Evolutionary conservation across 139 green algal species (phyloP).

Genomic region (Picochlorum costavermella): DNA sequence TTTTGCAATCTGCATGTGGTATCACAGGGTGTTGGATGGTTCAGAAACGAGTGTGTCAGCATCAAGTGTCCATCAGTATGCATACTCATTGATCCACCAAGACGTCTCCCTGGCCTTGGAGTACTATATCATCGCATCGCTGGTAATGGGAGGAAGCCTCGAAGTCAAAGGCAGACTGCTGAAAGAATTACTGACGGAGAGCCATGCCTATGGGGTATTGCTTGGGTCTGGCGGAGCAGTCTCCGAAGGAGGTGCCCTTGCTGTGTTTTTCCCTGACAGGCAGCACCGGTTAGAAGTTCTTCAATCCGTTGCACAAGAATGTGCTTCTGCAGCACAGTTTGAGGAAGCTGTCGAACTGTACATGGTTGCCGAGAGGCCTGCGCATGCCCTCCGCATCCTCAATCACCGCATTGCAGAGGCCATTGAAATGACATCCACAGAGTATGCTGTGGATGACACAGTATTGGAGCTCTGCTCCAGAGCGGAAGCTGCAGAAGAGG

Average conservation of each 20-base stretch:
- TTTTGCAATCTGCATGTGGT: constrained; percentile 55
- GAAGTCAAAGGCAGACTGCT: constrained; percentile 30
- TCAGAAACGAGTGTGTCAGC: constrained; percentile 1
- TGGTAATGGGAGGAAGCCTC: constrained; percentile 21
- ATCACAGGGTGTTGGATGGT: constrained; percentile 27
- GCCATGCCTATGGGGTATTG: constrained; percentile 43
- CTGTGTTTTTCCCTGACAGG: constrained; percentile 35
- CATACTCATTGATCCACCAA: constrained; percentile 38
- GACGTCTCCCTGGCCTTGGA: constrained; percentile 52
- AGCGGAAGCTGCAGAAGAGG: constrained; percentile 11
- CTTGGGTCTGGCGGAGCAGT: constrained; percentile 41
- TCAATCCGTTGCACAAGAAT: constrained; percentile 65
- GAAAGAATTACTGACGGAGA: constrained; percentile 51
- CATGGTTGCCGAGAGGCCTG: constrained; percentile 59
- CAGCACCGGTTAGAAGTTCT: constrained; percentile 48
- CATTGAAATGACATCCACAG: constrained; percentile 16
- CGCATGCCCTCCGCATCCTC: constrained; percentile 54
- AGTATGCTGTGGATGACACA: constrained; percentile 9
- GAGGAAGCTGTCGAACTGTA: constrained; percentile 76
- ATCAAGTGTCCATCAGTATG: constrained; percentile 47
- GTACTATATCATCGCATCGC: constrained; percentile 68
- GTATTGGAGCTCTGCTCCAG: neutral
- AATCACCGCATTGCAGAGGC: constrained; percentile 50
- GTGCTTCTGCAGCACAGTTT: constrained; percentile 48
- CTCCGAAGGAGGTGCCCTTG: constrained; percentile 35